Percentiles rank a stretch among this genome's conserved stretches.
Evolutionary conservation across 1,139 yeast genomes (phyloP).

Genomic region (Taphrina wiesneri): DNA sequence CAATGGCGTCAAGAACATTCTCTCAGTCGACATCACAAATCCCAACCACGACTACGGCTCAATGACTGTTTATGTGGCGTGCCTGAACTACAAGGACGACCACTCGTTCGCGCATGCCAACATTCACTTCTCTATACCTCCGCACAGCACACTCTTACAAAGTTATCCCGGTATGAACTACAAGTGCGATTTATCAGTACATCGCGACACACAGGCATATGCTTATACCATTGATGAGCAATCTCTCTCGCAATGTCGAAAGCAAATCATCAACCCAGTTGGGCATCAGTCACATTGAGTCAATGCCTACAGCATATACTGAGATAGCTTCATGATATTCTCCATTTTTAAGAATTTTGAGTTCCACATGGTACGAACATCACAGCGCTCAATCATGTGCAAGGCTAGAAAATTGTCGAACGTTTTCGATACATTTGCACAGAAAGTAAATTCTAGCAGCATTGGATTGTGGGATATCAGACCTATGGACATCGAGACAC

Average conservation of each 20-base stretch:
- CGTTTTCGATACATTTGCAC: too few species aligned
- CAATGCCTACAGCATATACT: too few species aligned
- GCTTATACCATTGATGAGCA: not conserved
- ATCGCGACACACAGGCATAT: not conserved
- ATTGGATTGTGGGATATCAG: too few species aligned
- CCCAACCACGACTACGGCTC: not conserved
- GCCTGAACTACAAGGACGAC: not conserved
- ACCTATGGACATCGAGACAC: too few species aligned
- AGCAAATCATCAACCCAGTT: not conserved
- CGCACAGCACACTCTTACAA: not conserved
- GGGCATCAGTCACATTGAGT: too few species aligned
- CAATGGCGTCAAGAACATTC: not conserved
- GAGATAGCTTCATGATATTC: too few species aligned
- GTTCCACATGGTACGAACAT: too few species aligned
- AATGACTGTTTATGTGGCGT: not conserved
- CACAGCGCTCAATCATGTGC: too few species aligned
- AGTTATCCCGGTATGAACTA: not conserved
- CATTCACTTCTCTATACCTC: not conserved
- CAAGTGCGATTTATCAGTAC: not conserved
- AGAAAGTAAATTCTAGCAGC: too few species aligned
- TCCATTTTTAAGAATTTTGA: too few species aligned
- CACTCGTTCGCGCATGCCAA: not conserved
- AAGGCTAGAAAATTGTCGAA: too few species aligned
- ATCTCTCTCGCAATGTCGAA: not conserved
- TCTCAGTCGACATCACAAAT: not conserved